A percentile compares a stretch with the other conserved stretches of the same genome.
These are phyloP conservation scores for Tulasnella calospora DNA, from an alignment of 768 basidiomycete species.

Conservation along the genomic window DNA sequence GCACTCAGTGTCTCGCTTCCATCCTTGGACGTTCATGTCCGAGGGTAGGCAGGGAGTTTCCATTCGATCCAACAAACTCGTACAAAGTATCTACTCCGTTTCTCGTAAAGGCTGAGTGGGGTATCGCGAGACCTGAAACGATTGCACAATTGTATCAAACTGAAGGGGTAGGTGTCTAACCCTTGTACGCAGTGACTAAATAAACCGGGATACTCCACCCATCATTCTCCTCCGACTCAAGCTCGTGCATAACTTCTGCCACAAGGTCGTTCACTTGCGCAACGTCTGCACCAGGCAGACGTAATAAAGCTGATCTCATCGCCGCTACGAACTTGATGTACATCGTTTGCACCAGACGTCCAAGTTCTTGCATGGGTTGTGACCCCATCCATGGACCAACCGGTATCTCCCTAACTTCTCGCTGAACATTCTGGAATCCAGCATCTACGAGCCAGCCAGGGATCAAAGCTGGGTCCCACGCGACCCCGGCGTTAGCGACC, in stretches of 20 bases:
- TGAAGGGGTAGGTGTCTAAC: background rate
- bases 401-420: background rate
- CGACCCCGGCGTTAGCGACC: background rate
- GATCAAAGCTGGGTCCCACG: background rate
- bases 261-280: background rate
- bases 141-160: background rate
- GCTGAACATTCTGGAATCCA: background rate
- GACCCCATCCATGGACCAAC: background rate
- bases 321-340: background rate
- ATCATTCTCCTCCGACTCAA: background rate
- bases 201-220: constrained; percentile 9
- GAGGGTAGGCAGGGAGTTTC: background rate
- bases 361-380: background rate
- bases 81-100: background rate
- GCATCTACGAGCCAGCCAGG: background rate
- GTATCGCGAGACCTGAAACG: background rate
- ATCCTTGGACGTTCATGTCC: background rate
- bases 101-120: background rate
- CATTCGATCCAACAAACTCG: background rate
- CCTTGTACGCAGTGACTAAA: background rate
- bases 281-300: background rate
- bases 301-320: background rate
- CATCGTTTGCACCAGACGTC: background rate
- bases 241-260: background rate
- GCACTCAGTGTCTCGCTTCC: background rate